Evolutionary conservation across 73 alveolate genomes (phyloP).

Genomic region (Uronychia binucleata): DNA sequence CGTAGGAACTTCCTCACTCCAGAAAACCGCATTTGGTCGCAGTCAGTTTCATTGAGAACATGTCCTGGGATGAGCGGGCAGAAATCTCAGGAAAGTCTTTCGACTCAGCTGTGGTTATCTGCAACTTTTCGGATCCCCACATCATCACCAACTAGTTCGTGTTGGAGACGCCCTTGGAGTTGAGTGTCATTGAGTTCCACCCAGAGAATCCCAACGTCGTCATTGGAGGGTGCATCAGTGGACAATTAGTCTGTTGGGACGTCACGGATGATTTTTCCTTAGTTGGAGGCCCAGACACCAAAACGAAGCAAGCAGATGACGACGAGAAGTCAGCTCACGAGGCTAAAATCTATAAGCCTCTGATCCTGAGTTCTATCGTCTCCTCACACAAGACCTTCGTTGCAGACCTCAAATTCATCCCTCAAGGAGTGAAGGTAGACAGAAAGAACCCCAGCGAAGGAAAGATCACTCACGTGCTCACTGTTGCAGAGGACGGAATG

Average conservation of each 20-base stretch:
- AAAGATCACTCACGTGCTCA: constrained; percentile 69
- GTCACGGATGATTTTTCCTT: constrained; percentile 36
- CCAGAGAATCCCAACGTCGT: constrained; percentile 80
- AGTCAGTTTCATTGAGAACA: constrained; percentile 77
- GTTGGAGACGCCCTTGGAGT: constrained; percentile 82
- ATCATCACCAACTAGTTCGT: constrained; percentile 45
- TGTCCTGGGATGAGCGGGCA: constrained; percentile 82
- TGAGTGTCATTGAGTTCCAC: constrained; percentile 75
- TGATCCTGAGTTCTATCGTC: constrained; percentile 47
- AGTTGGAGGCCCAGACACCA: constrained; percentile 25
- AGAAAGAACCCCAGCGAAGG: constrained; percentile 71
- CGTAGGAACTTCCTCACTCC: too few relatives aligned
- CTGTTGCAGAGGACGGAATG: constrained; percentile 86
- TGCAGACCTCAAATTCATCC: constrained; percentile 74
- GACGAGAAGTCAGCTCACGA: not conserved
- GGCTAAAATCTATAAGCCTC: constrained; percentile 14
- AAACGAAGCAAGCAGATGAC: constrained; percentile 7
- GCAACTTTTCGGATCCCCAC: constrained; percentile 63
- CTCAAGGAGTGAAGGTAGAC: constrained; percentile 79
- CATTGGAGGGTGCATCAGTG: constrained; percentile 86
- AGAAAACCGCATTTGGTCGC: constrained; percentile 73
- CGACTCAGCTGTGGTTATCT: constrained; percentile 54
- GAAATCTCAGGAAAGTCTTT: constrained; percentile 68
- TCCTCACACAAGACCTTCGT: constrained; percentile 84
- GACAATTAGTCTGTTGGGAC: constrained; percentile 87